Conservation (phyloP, 78 protist genomes). For the Chrysochromulina tobinii region DNA sequence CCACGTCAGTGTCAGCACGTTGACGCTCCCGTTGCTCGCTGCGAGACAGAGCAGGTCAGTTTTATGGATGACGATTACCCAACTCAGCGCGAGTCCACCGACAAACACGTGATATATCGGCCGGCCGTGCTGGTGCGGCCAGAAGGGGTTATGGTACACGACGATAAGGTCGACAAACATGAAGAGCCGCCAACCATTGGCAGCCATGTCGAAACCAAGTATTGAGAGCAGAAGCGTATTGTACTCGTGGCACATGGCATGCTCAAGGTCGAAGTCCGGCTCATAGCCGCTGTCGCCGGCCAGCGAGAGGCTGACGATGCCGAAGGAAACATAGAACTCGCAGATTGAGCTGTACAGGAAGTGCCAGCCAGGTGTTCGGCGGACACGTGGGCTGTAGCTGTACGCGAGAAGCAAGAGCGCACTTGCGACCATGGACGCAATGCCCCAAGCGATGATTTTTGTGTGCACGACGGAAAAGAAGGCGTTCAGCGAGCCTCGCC, state of each 20-base stretch:
- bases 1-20: neutral
- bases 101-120: neutral
- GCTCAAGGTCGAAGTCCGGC: neutral
- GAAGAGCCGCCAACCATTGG: neutral
- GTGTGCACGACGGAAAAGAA: neutral
- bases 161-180: constrained; percentile 22
- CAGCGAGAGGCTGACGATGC: neutral
- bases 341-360: neutral
- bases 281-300: no score
- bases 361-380: constrained; percentile 23
- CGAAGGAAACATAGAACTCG: neutral
- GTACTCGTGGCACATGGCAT: neutral
- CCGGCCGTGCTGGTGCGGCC: neutral
- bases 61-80: neutral
- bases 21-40: neutral
- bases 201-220: neutral
- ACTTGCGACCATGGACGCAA: no score
- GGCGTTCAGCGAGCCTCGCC: neutral
- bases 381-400: neutral
- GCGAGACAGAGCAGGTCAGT: neutral
- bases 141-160: constrained; percentile 6
- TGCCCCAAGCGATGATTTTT: neutral
- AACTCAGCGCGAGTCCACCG: neutral
- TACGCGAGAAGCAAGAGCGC: neutral
- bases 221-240: neutral